Conservation (phyloP, 768 basidiomycete genomes). For the Kwoniella mangroviensis region DNA sequence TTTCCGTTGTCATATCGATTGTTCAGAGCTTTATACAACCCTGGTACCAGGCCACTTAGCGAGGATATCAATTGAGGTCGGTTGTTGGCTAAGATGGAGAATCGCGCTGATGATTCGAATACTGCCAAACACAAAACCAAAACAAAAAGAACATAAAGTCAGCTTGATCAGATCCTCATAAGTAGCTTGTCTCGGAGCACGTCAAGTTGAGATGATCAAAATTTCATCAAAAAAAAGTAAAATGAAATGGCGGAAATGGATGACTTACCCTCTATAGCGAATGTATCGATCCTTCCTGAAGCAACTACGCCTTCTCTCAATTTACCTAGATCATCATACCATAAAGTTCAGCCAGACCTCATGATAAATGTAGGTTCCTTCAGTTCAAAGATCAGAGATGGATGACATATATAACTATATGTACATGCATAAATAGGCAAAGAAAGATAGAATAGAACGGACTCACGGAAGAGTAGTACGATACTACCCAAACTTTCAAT, state of each 20-base stretch:
- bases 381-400: no score
- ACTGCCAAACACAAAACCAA: no score
- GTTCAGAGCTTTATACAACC: constrained; percentile 37
- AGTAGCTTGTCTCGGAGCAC: no score
- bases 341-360: no score
- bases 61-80: constrained; percentile 47
- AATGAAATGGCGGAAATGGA: no score
- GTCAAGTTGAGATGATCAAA: no score
- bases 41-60: constrained; percentile 49
- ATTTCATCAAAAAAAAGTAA: no score
- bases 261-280: constrained; percentile 54
- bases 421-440: no score
- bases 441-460: background rate
- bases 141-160: no score
- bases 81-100: constrained; percentile 44
- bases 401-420: no score
- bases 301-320: constrained; percentile 55
- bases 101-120: constrained; percentile 49
- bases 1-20: background rate
- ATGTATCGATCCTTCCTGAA: constrained; percentile 47
- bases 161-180: background rate
- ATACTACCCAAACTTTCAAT: constrained; percentile 52
- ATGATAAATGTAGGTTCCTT: no score
- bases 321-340: constrained; percentile 39
- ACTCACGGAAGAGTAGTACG: constrained; percentile 49